A percentile compares a stretch with the other conserved stretches of the same genome.
phyloP scores from a whole-genome alignment of 2,329 filamentous ascomycete genomes.

The Mycocentrospora acerina region DNA sequence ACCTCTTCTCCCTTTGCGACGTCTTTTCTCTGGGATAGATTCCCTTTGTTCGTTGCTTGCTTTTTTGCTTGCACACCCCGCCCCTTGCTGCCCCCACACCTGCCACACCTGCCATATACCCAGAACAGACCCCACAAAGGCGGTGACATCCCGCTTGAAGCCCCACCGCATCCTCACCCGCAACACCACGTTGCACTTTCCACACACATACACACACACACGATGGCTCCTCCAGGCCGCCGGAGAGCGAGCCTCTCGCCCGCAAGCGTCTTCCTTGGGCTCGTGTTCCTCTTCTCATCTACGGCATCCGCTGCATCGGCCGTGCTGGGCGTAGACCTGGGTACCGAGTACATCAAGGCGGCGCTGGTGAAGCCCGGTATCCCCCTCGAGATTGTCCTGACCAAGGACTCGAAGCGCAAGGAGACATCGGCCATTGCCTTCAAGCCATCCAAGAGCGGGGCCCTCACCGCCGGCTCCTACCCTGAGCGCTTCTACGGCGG shows the following conservation, averaged over 20 bases:
- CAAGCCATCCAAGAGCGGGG: conserved; percentile 73
- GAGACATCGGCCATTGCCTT: conserved; percentile 89
- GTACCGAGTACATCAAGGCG: conserved; percentile 96
- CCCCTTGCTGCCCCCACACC: too few relatives aligned
- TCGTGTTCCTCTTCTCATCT: conserved; percentile 56
- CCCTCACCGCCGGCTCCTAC: conserved; percentile 60
- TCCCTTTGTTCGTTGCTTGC: conserved; percentile 25
- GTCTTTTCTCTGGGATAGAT: conserved; percentile 25
- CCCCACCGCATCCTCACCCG: conserved; percentile 23
- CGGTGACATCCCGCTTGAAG: conserved; percentile 26
- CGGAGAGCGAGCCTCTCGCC: conserved; percentile 44
- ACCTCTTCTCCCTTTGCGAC: conserved; percentile 6
- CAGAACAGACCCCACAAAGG: conserved; percentile 17
- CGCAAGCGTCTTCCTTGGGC: conserved; percentile 52
- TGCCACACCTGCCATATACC: too few relatives aligned
- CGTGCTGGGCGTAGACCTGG: conserved; percentile 89
- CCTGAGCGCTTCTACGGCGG: conserved; percentile 91
- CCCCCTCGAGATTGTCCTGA: conserved; percentile 95
- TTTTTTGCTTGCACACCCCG: conserved; percentile 1
- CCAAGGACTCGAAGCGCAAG: conserved; percentile 96
- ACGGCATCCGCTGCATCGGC: conserved; percentile 67
- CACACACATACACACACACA: conserved; percentile 21
- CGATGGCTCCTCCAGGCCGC: conserved; percentile 51
- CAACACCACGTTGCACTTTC: conserved; percentile 5
- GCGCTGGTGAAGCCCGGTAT: conserved; percentile 94